phyloP scores from a whole-genome alignment of 768 basidiomycete species.

The Coprinellus micaceus region DNA sequence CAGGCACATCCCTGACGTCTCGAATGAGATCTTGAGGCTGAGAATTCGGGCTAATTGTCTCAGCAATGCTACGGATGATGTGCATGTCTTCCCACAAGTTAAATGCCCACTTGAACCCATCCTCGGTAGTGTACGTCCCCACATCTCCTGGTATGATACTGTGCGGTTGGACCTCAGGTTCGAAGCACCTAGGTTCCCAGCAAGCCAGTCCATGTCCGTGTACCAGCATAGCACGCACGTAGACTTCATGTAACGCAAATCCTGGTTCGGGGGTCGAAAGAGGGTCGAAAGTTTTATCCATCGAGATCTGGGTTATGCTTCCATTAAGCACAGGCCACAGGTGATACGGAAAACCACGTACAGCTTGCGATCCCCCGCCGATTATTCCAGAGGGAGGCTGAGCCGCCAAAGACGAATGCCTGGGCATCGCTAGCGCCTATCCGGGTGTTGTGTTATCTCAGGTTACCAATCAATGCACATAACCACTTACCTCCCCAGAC shows the following conservation, averaged over 20 bases:
- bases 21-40: not conserved
- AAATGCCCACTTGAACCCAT: not conserved
- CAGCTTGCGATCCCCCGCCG: no score
- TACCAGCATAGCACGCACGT: not conserved
- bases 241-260: not conserved
- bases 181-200: not conserved
- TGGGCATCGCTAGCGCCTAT: no score
- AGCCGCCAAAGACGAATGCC: no score
- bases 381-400: no score
- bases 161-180: not conserved
- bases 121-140: not conserved
- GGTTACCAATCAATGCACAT: no score
- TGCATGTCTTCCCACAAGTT: not conserved
- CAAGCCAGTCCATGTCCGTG: not conserved
- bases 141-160: not conserved
- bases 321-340: no score
- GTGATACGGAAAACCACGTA: no score
- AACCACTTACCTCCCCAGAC: no score
- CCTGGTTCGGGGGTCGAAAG: no score
- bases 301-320: no score
- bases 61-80: not conserved
- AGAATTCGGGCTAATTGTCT: not conserved
- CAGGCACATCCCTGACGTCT: not conserved
- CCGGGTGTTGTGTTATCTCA: no score
- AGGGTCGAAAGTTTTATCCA: no score